Evolutionary conservation across 1,284 basidiomycete species (phyloP).

Genomic region (Rhodotorula sp.): DNA sequence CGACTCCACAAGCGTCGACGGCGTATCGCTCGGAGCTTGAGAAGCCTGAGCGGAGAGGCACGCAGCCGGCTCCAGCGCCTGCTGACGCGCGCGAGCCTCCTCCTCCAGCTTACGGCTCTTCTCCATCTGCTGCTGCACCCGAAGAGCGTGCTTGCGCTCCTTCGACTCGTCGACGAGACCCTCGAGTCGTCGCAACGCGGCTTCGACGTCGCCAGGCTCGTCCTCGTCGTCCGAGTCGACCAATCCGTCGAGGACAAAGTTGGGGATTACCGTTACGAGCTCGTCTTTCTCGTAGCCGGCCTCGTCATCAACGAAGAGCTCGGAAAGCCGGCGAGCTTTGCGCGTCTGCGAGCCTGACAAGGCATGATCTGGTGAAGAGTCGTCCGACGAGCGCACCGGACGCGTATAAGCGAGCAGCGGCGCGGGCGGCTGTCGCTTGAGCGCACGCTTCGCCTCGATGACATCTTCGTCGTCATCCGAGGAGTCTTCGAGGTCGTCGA

Average conservation of each 20-base stretch:
- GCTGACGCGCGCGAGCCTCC: conserved; percentile 49
- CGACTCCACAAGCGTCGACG: too few species aligned
- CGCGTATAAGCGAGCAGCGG: conserved; percentile 39
- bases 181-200: conserved; percentile 71
- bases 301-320: conserved; percentile 36
- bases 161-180: conserved; percentile 73
- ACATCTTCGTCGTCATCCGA: conserved; percentile 42
- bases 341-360: conserved; percentile 50
- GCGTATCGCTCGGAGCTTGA: too few species aligned
- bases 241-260: conserved; percentile 70
- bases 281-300: conserved; percentile 23
- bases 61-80: conserved; percentile 53
- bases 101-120: conserved; percentile 55
- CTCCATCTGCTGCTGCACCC: conserved; percentile 77
- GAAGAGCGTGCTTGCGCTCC: conserved; percentile 65
- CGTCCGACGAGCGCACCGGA: conserved; percentile 59
- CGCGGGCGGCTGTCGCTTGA: conserved; percentile 44
- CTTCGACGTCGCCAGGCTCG: conserved; percentile 68
- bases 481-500: conserved; percentile 47
- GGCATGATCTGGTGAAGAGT: conserved; percentile 52
- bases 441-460: conserved; percentile 34
- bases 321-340: conserved; percentile 43
- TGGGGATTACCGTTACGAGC: conserved; percentile 45
- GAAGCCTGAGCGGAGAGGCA: too few species aligned
- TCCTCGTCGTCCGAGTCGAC: conserved; percentile 64